Evolutionary conservation across 495 filamentous ascomycete genomes (phyloP).

Genomic region (Geoglossum glabrum): DNA sequence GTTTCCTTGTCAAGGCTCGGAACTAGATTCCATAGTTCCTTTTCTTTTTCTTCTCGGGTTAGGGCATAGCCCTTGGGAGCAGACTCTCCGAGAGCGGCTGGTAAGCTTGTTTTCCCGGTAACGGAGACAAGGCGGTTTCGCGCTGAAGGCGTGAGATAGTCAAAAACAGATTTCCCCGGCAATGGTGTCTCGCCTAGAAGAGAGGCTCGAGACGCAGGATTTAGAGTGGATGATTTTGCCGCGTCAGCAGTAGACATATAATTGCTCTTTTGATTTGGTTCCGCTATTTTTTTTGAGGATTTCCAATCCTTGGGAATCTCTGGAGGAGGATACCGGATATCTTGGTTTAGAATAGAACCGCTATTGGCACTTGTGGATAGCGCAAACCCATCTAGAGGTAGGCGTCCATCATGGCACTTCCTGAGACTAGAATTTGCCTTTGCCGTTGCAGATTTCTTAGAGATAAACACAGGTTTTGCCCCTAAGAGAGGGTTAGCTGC

Average conservation of each 20-base stretch:
- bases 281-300: conserved; percentile 33
- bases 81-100: conserved; percentile 54
- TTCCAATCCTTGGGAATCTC: conserved; percentile 59
- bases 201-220: conserved; percentile 61
- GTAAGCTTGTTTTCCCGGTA: conserved; percentile 58
- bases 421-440: conserved; percentile 37
- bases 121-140: conserved; percentile 56
- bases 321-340: conserved; percentile 53
- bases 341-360: conserved; percentile 28
- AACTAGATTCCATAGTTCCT: conserved; percentile 41
- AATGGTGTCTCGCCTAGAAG: conserved; percentile 66
- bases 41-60: conserved; percentile 35
- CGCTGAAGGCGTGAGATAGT: conserved; percentile 68
- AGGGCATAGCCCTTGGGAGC: conserved; percentile 39
- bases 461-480: conserved; percentile 55
- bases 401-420: conserved; percentile 74
- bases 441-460: conserved; percentile 44
- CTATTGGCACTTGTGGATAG: conserved; percentile 37
- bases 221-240: conserved; percentile 52
- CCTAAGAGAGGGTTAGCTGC: conserved; percentile 43
- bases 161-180: conserved; percentile 87
- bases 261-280: conserved; percentile 15
- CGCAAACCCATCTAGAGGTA: conserved; percentile 72
- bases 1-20: conserved; percentile 54
- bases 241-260: conserved; percentile 56